Conservation (phyloP, 2,329 filamentous ascomycete species). For the Grosmannia clavigera region DNA sequence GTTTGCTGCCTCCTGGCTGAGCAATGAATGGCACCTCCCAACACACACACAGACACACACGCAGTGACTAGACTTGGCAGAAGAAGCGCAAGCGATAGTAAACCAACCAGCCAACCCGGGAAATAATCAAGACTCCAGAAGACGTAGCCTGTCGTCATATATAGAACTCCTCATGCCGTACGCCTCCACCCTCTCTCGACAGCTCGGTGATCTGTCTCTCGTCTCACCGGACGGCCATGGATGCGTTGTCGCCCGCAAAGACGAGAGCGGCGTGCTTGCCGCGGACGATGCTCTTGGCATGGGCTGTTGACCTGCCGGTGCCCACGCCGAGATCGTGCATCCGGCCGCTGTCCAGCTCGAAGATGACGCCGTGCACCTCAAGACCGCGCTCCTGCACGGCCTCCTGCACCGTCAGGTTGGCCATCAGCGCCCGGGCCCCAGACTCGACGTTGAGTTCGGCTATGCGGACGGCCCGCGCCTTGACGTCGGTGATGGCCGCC, state of each 20-base stretch:
- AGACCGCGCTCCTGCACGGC: slow-evolving; percentile 59
- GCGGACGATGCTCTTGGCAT: slow-evolving; percentile 25
- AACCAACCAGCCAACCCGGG: background rate
- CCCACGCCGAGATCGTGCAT: slow-evolving; percentile 37
- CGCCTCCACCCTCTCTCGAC: background rate
- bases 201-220: background rate
- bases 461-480: slow-evolving; percentile 45
- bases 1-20: too few relatives aligned
- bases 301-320: slow-evolving; percentile 16
- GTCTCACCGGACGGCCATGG: slow-evolving; percentile 16
- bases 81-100: background rate
- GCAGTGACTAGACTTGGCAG: background rate
- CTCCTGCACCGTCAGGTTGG: slow-evolving; percentile 56
- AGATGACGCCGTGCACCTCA: slow-evolving; percentile 66
- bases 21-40: background rate
- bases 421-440: slow-evolving; percentile 54
- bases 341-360: slow-evolving; percentile 44
- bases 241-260: slow-evolving; percentile 25
- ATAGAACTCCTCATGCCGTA: background rate
- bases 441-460: slow-evolving; percentile 66
- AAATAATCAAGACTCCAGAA: background rate
- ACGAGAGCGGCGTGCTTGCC: slow-evolving; percentile 38
- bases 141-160: background rate
- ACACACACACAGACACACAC: background rate
- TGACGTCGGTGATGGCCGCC: slow-evolving; percentile 36